phyloP scores from a whole-genome alignment of 768 basidiomycete genomes.

The Paxillus rubicundulus region DNA sequence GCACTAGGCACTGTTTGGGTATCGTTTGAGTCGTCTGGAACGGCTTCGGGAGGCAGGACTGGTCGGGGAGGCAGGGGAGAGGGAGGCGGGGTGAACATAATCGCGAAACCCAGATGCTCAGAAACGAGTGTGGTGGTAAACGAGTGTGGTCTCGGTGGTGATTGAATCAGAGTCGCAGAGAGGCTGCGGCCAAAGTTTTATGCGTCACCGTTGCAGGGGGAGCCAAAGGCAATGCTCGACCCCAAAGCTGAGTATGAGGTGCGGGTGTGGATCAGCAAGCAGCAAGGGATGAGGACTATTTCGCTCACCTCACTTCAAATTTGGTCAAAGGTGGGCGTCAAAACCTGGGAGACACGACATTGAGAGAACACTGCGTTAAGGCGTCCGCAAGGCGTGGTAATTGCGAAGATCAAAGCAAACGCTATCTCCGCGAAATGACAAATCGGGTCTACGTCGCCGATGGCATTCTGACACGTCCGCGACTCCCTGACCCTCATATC shows the following conservation, averaged over 20 bases:
- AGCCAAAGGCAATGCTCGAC: not conserved
- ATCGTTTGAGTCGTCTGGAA: conserved; percentile 1
- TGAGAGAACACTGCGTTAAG: not conserved
- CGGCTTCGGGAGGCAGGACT: not conserved
- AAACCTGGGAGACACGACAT: not conserved
- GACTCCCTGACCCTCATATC: no score
- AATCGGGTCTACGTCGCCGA: conserved; percentile 7
- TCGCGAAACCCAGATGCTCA: not conserved
- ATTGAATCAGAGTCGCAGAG: conserved; percentile 13
- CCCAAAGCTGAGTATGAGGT: conserved; percentile 1
- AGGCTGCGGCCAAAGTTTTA: conserved; percentile 4
- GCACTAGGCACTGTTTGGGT: conserved; percentile 2
- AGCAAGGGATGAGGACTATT: not conserved
- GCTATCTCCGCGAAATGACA: conserved; percentile 26
- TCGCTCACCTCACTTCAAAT: conserved; percentile 9
- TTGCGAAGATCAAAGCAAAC: not conserved
- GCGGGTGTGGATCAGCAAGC: conserved; percentile 7
- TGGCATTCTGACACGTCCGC: no score
- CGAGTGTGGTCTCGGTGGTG: conserved; percentile 20
- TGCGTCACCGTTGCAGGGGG: not conserved
- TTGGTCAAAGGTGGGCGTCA: conserved; percentile 1
- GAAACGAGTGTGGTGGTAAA: conserved; percentile 29
- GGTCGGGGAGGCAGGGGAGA: conserved; percentile 35
- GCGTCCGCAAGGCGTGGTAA: conserved; percentile 12
- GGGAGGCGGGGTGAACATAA: conserved; percentile 44